These are phyloP conservation scores for Eucalyptus lansdowneana DNA, from an alignment of 345 rosid species.

Conservation along the genomic window DNA sequence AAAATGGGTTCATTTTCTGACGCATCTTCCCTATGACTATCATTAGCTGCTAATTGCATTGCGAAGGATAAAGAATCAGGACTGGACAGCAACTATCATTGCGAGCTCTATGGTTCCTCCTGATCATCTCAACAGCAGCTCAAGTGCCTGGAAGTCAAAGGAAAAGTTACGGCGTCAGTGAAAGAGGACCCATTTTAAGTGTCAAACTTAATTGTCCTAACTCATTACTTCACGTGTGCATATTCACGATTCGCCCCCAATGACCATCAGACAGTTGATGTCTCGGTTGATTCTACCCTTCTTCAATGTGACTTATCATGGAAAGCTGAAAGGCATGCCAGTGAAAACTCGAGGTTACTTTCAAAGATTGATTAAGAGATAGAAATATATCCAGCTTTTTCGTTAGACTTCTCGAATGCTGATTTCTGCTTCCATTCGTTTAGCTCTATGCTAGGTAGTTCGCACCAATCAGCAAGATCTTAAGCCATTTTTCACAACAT, in stretches of 20 bases:
- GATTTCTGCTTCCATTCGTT: not conserved
- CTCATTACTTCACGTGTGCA: not conserved
- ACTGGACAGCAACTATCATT: conserved; percentile 2
- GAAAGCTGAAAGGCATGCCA: not conserved
- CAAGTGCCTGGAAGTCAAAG: conserved; percentile 10
- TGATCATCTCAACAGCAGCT: conserved; percentile 18
- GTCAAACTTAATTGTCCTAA: not conserved
- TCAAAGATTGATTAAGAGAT: not conserved
- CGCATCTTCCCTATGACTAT: conserved; percentile 37
- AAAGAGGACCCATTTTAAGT: not conserved
- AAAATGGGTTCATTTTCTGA: conserved; percentile 63
- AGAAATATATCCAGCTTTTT: not conserved
- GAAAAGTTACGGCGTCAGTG: not conserved
- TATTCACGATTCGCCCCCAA: not conserved
- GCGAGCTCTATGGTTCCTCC: conserved; percentile 1
- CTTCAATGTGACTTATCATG: not conserved
- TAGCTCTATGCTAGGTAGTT: not conserved
- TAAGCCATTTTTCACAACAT: not conserved
- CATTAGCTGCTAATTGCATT: conserved; percentile 84
- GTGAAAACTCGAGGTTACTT: not conserved
- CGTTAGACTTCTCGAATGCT: not conserved
- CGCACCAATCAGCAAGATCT: not conserved
- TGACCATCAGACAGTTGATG: not conserved
- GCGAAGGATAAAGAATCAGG: conserved; percentile 16
- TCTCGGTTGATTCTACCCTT: not conserved